Percentiles rank a stretch among this genome's conserved stretches.
Conservation (phyloP, 139 green algal species). For the Asterochloris sp. region DNA sequence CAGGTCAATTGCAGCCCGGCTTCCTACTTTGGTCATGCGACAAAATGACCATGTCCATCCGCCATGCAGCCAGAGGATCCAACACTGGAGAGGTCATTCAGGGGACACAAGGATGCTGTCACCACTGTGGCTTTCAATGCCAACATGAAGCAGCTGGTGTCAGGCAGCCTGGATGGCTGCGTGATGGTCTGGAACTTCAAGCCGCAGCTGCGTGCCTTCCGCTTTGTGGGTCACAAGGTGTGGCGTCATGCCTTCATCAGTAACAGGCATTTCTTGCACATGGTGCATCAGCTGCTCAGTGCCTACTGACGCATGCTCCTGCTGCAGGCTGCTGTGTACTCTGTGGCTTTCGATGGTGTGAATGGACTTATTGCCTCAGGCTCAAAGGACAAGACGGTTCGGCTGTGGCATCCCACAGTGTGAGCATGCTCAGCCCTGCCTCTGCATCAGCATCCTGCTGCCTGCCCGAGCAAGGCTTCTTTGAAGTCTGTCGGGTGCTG, state of each 20-base stretch:
- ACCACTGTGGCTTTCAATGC: conserved; percentile 77
- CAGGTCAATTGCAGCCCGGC: neutral
- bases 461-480: neutral
- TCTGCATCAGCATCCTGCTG: neutral
- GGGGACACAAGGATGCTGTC: conserved; percentile 76
- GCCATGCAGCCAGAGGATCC: conserved; percentile 69
- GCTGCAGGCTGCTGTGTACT: conserved; percentile 69
- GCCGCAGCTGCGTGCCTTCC: conserved; percentile 72
- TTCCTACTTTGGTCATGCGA: neutral
- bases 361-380: conserved; percentile 74
- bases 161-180: conserved; percentile 62
- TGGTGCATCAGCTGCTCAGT: neutral
- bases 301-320: neutral
- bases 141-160: conserved; percentile 87
- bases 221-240: conserved; percentile 83
- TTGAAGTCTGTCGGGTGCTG: neutral
- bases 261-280: neutral
- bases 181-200: conserved; percentile 96
- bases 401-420: conserved; percentile 84
- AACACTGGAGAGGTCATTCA: conserved; percentile 75
- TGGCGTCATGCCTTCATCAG: neutral
- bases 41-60: neutral
- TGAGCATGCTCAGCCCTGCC: conserved; percentile 23
- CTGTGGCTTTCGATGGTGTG: conserved; percentile 67
- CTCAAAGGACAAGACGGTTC: conserved; percentile 78